Conservation (phyloP, 2,329 filamentous ascomycete species). For the Diplodia corticola region DNA sequence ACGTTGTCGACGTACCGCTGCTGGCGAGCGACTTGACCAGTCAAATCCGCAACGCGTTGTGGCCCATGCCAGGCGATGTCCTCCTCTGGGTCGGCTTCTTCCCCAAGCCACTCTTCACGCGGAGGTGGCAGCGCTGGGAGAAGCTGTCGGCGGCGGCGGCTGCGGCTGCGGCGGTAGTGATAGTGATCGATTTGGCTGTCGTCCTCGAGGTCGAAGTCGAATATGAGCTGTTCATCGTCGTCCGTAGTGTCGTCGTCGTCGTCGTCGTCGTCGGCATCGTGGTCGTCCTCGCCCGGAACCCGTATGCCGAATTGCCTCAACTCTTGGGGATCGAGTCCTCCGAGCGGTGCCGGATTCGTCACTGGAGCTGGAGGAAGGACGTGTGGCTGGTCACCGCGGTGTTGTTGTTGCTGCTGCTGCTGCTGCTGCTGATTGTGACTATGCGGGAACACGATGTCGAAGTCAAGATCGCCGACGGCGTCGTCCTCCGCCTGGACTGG, state of each 20-base stretch:
- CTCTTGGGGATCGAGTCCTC: background rate
- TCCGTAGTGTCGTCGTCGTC: background rate
- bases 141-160: background rate
- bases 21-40: background rate
- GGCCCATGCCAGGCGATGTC: background rate
- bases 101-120: background rate
- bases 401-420: background rate
- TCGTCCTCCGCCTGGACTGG: background rate
- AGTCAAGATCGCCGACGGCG: slow-evolving; percentile 2
- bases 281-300: background rate
- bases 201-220: slow-evolving; percentile 4
- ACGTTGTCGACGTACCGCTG: background rate
- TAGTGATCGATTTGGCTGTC: background rate
- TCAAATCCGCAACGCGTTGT: background rate
- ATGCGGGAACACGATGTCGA: background rate
- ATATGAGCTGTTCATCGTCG: background rate
- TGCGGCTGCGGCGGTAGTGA: background rate
- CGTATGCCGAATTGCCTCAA: background rate
- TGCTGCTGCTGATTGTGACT: background rate
- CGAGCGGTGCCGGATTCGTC: background rate
- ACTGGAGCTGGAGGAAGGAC: background rate
- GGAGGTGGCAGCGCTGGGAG: background rate
- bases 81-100: background rate
- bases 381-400: background rate
- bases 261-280: background rate